Evolutionary conservation across 192 early-diverging fungal species (phyloP), one percentile per base, ranked within the genome.

Genomic region (Entophlyctis luteolus): DNA sequence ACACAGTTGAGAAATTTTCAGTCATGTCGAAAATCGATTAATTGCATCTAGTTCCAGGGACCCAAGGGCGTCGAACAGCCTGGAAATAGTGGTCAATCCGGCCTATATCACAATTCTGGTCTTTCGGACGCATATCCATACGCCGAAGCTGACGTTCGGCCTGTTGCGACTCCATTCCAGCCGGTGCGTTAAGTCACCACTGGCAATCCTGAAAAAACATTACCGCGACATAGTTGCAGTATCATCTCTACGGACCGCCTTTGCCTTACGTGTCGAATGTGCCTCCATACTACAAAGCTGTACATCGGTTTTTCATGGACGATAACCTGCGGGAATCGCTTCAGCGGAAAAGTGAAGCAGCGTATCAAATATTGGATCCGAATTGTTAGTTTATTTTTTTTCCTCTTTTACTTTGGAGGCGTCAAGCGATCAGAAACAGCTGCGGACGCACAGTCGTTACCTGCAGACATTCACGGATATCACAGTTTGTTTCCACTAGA

Each of bases 301-400:
- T 89, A 45, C 86, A 91, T 50, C 72, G 89, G 58, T 94, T 95
- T 76, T 94, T 93, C 37, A 87, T 96, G 55, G 79, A 90, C 22
- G 94, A 96, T 56, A 69, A 80, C 31, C 77, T 96, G 36, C 83
- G 94, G 16, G 90, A 95, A 66, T 84, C 89, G 28, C 76, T 98
- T 50, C 82, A 84, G 28, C 71, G 80, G 45, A 84, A 87, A 58
- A 90, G 83, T 49, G 90, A 91, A 65, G 84, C 83, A 39, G 53
- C 66, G 27, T 72, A 65, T 28, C 67, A 69, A 37, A 62, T 73
- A 20, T 37, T 78, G 46, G 77, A 84, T 55, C 57, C 81, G 14
- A 71, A 59, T 38, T 57, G 84, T 81, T 54, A 54, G 62, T 23
- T 35, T 34, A 74, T 38, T 10, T 20, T 47, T 29, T 31, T 27